Base-by-base conservation (phyloP, 352 stramenopile species). In the Globisporangium recalcitrans region DNA sequence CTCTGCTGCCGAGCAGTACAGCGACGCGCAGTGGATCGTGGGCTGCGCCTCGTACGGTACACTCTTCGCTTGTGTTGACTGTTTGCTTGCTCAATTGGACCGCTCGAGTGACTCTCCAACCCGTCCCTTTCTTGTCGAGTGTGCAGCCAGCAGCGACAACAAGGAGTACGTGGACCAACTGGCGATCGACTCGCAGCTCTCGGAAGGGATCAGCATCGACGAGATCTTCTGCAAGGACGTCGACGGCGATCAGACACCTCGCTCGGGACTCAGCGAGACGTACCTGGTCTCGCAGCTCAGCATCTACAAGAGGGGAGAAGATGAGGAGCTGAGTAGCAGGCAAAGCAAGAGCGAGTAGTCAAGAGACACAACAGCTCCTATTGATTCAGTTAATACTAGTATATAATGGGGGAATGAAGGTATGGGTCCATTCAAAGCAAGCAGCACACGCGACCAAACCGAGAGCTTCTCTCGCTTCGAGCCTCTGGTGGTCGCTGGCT, bases 91-190 rank as follows among this genome's bases (percentile, higher is more conserved):
- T 5, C n/a, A n/a, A n/a, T n/a, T n/a, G n/a, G n/a, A n/a, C n/a
- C n/a, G n/a, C n/a, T n/a, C n/a, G n/a, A n/a, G n/a, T n/a, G n/a
- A n/a, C n/a, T n/a, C n/a, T n/a, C n/a, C n/a, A n/a, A n/a, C n/a
- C n/a, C n/a, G n/a, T n/a, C n/a, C n/a, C n/a, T n/a, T n/a, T n/a
- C n/a, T n/a, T n/a, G n/a, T n/a, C n/a, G n/a, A n/a, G n/a, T n/a
- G 11, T 46, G 44, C 58, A 91, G 77, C 84, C 36, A 88, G 90
- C 58, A 85, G 70, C 24, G 80, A 93, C 74, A 93, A 93, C 71
- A 90, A 89, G 52, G 77, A 90, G 54, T 91, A 91, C 68, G 74
- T 91, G 26, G 78, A 85, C 8, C 74, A 87, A 34, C 73, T 93
- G 26, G 83, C 80, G 36, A 89, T 90, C 51, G 79, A 93, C 65